Conservation (phyloP, 257 asterid species). For the Vinca minor region DNA sequence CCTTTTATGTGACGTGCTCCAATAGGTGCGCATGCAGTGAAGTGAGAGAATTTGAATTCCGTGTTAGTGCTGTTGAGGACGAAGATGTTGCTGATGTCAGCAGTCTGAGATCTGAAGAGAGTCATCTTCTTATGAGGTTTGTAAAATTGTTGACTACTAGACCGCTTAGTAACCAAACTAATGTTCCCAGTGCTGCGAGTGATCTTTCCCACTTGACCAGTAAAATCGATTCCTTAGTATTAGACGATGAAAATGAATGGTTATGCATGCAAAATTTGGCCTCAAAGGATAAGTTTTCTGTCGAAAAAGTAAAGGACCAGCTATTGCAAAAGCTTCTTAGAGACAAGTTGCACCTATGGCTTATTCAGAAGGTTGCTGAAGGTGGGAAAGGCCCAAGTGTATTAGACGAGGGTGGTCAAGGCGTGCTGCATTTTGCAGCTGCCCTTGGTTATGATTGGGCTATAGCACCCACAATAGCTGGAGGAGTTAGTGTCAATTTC, state of each 20-base stretch:
- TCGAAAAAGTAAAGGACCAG: slow-evolving; percentile 54
- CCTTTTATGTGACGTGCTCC: slow-evolving; percentile 78
- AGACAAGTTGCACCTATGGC: slow-evolving; percentile 70
- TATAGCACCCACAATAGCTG: slow-evolving; percentile 62
- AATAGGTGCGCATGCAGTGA: slow-evolving; percentile 96
- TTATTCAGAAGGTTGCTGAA: slow-evolving; percentile 61
- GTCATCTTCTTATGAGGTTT: slow-evolving; percentile 62
- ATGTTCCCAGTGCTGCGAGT: slow-evolving; percentile 23
- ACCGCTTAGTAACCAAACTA: slow-evolving; percentile 29
- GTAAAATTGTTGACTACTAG: slow-evolving; percentile 58
- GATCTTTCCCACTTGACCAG: slow-evolving; percentile 35
- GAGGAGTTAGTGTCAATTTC: slow-evolving; percentile 72
- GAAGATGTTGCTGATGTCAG: slow-evolving; percentile 28
- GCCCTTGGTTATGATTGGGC: slow-evolving; percentile 92
- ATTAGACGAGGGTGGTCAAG: slow-evolving; percentile 76
- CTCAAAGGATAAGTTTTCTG: slow-evolving; percentile 40
- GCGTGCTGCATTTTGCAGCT: slow-evolving; percentile 81
- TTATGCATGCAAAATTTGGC: slow-evolving; percentile 41
- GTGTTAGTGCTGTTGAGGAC: slow-evolving; percentile 32
- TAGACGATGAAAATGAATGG: slow-evolving; percentile 62
- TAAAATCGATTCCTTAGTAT: slow-evolving; percentile 49
- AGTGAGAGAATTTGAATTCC: slow-evolving; percentile 83
- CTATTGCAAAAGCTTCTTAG: slow-evolving; percentile 57
- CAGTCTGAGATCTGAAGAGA: slow-evolving; percentile 40
- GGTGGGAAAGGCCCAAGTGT: slow-evolving; percentile 73